phyloP scores from a whole-genome alignment of 2,329 filamentous ascomycete genomes.

The Fusarium ambrosium region DNA sequence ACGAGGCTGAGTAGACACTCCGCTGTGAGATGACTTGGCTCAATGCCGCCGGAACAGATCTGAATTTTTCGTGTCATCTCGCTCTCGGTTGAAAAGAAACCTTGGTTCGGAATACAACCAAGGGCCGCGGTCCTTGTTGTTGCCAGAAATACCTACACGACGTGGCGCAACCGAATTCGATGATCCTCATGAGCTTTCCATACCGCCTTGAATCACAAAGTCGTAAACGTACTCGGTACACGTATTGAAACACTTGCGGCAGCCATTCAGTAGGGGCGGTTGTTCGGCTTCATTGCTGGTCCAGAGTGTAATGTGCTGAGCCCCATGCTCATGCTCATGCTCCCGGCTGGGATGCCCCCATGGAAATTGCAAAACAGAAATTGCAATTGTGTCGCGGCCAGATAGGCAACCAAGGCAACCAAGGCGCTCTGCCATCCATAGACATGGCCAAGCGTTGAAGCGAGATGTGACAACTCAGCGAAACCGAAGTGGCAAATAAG shows the following conservation, averaged over 20 bases:
- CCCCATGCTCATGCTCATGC: not conserved
- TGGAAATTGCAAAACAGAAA: slow-evolving; percentile 3
- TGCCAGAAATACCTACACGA: not conserved
- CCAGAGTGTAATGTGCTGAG: not conserved
- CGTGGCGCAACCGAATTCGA: slow-evolving; percentile 20
- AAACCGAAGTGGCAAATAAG: slow-evolving; percentile 12
- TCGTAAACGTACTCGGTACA: slow-evolving; percentile 10
- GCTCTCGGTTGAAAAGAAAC: not conserved
- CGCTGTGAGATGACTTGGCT: not conserved
- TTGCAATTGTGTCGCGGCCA: not conserved
- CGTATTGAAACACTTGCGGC: slow-evolving; percentile 4
- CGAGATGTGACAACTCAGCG: slow-evolving; percentile 39
- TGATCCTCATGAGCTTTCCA: slow-evolving; percentile 28
- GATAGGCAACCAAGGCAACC: not conserved
- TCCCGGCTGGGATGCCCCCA: slow-evolving; percentile 27
- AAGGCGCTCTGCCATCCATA: not conserved
- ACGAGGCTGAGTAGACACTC: not conserved
- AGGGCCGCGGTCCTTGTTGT: not conserved
- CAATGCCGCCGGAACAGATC: not conserved
- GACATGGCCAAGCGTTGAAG: slow-evolving; percentile 21
- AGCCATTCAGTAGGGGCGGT: not conserved
- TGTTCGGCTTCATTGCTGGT: not conserved
- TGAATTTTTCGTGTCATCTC: not conserved
- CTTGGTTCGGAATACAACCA: not conserved
- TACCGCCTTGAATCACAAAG: slow-evolving; percentile 15